phyloP scores from a whole-genome alignment of 2,329 filamentous ascomycete species.

The Stagonosporopsis tanaceti region DNA sequence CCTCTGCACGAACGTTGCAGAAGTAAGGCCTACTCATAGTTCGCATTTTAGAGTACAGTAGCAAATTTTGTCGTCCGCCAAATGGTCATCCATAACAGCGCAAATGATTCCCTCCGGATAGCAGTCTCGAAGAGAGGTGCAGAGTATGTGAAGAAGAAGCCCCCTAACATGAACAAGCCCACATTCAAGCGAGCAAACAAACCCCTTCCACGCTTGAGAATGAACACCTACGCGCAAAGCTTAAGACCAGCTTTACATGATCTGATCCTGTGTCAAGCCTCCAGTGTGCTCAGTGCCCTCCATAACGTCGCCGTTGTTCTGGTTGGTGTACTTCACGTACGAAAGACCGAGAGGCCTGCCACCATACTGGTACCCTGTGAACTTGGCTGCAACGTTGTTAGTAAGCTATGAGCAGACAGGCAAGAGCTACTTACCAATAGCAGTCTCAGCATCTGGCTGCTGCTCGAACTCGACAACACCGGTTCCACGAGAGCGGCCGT shows the following conservation, averaged over 20 bases:
- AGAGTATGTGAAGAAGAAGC: constrained; percentile 25
- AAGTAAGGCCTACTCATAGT: constrained; percentile 19
- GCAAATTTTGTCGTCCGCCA: constrained; percentile 39
- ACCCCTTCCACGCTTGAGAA: constrained; percentile 4
- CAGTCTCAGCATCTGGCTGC: constrained; percentile 84
- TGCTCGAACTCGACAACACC: constrained; percentile 95
- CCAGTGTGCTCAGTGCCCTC: constrained; percentile 75
- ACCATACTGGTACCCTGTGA: constrained; percentile 97
- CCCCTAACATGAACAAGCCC: constrained; percentile 24
- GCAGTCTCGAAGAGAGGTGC: constrained; percentile 30
- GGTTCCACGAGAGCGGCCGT: constrained; percentile 91
- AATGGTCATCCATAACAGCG: constrained; percentile 20
- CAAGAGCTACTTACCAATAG: constrained; percentile 68
- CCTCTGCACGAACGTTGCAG: not conserved
- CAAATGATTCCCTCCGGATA: constrained; percentile 23
- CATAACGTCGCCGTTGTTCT: constrained; percentile 72
- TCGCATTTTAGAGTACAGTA: constrained; percentile 48
- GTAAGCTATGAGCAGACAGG: not conserved
- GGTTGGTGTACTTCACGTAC: constrained; percentile 90
- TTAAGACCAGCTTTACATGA: constrained; percentile 71
- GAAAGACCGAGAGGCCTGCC: constrained; percentile 91
- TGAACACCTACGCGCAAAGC: constrained; percentile 4
- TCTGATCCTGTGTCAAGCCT: constrained; percentile 94
- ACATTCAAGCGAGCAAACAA: constrained; percentile 10
- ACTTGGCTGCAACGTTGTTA: constrained; percentile 71